A percentile compares a stretch with the other conserved stretches of the same genome.
phyloP scores from a whole-genome alignment of 352 stramenopile genomes.

The Hyaloperonospora arabidopsidis region DNA sequence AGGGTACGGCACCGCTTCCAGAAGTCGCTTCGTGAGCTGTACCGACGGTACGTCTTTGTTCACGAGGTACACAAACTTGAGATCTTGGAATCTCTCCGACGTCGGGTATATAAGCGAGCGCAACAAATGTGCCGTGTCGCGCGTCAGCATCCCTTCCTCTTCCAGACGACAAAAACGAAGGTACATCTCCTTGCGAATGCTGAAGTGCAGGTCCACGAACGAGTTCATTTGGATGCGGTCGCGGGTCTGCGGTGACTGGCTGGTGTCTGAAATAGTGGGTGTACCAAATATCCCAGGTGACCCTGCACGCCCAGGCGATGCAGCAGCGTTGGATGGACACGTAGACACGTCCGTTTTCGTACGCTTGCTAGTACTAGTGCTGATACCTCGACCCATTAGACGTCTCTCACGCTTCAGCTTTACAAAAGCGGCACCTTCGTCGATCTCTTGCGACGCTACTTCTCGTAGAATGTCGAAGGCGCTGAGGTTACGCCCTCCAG shows the following conservation, averaged over 20 bases:
- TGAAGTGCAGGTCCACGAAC: slow-evolving; percentile 79
- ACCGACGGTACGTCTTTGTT: slow-evolving; percentile 73
- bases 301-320: slow-evolving; percentile 8
- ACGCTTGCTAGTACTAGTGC: slow-evolving; percentile 21
- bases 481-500: slow-evolving; percentile 33
- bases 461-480: slow-evolving; percentile 78
- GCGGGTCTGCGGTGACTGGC: slow-evolving; percentile 28
- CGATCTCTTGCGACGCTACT: slow-evolving; percentile 67
- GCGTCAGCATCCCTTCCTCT: slow-evolving; percentile 58
- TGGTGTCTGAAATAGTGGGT: slow-evolving; percentile 12
- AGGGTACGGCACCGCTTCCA: slow-evolving; percentile 58
- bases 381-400: slow-evolving; percentile 6
- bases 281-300: slow-evolving; percentile 5
- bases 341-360: slow-evolving; percentile 24
- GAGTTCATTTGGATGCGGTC: slow-evolving; percentile 66
- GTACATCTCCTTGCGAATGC: slow-evolving; percentile 85
- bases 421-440: slow-evolving; percentile 13
- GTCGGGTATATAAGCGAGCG: slow-evolving; percentile 77
- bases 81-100: slow-evolving; percentile 75
- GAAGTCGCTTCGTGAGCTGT: slow-evolving; percentile 68
- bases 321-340: slow-evolving; percentile 11
- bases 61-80: slow-evolving; percentile 85
- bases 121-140: slow-evolving; percentile 64
- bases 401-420: slow-evolving; percentile 37
- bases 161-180: slow-evolving; percentile 70